A percentile compares a stretch with the other conserved stretches of the same genome.
These are phyloP conservation scores for Colletotrichum echinochloae DNA, from an alignment of 2,329 filamentous ascomycete species.

Conservation along the genomic window DNA sequence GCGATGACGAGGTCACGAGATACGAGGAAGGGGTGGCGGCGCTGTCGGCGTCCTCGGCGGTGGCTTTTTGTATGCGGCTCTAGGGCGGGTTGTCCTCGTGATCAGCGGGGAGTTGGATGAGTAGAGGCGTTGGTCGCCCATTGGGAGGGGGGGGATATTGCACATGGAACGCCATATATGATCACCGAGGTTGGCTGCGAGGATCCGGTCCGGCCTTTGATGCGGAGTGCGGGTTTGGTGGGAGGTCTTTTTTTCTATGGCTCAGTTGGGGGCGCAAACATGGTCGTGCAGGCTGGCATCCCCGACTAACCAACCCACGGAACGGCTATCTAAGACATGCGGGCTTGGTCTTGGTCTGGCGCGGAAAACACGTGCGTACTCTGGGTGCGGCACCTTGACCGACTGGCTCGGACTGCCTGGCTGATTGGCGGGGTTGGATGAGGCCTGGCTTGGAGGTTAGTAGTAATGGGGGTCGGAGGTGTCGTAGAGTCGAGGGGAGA, in stretches of 20 bases:
- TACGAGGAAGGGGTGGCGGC: neutral
- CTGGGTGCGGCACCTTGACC: neutral
- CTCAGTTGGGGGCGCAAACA: neutral
- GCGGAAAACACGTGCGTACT: neutral
- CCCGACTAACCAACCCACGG: neutral
- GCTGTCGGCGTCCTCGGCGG: neutral
- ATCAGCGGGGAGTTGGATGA: neutral
- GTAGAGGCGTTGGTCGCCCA: neutral
- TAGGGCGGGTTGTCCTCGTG: neutral
- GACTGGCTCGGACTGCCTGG: neutral
- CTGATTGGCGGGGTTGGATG: neutral
- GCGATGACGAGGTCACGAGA: conserved; percentile 25
- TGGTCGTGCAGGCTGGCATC: neutral
- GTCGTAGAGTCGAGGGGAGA: neutral
- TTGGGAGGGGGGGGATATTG: neutral
- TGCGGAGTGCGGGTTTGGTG: neutral
- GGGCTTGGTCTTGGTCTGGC: neutral
- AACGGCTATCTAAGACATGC: neutral
- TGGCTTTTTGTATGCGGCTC: neutral
- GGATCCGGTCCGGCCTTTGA: neutral
- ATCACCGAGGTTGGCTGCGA: neutral
- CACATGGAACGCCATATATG: neutral
- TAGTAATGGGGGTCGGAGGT: neutral
- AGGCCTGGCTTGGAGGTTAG: neutral
- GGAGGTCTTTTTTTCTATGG: neutral